phyloP scores from a whole-genome alignment of 2,329 filamentous ascomycete genomes.

The Colletotrichum lindemuthianum region DNA sequence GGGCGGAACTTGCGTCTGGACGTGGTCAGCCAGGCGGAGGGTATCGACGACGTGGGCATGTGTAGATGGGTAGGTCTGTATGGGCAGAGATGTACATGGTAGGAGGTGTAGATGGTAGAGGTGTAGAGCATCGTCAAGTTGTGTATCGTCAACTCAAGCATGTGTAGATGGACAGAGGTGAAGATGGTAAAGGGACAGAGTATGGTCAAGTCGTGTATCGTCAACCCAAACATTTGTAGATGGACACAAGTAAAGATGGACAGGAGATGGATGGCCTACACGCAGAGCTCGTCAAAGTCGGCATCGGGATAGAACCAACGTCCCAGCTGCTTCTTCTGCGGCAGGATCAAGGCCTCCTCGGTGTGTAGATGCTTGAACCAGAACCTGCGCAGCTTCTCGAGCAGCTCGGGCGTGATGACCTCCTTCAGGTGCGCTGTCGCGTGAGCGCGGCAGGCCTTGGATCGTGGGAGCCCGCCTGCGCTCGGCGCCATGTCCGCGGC shows the following conservation, averaged over 20 bases:
- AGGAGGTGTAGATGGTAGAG: too few species aligned
- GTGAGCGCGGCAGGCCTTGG: conserved; percentile 27
- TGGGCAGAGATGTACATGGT: too few species aligned
- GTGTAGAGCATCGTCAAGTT: too few species aligned
- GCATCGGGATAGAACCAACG: conserved; percentile 49
- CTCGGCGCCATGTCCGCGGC: conserved; percentile 16
- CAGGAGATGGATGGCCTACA: conserved; percentile 36
- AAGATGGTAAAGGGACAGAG: too few species aligned
- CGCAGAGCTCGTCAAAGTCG: conserved; percentile 48
- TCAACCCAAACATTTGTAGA: too few species aligned
- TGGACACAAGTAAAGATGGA: too few species aligned
- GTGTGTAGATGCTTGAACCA: conserved; percentile 50
- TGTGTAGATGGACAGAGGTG: too few species aligned
- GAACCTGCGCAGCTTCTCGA: conserved; percentile 46
- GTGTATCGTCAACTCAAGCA: too few species aligned
- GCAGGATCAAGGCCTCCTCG: conserved; percentile 42
- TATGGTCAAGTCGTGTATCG: too few species aligned
- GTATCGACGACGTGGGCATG: too few species aligned
- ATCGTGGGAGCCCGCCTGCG: conserved; percentile 19
- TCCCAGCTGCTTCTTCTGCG: conserved; percentile 39
- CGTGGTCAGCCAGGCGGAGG: too few species aligned
- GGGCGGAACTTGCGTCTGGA: conserved; percentile 46
- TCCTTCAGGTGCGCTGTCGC: conserved; percentile 29
- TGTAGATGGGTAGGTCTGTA: not conserved
- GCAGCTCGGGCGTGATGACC: conserved; percentile 42